A percentile compares a stretch with the other conserved stretches of the same genome.
These are phyloP conservation scores for Penicillium sp. DNA, from an alignment of 2,329 filamentous ascomycete species.

Conservation along the genomic window DNA sequence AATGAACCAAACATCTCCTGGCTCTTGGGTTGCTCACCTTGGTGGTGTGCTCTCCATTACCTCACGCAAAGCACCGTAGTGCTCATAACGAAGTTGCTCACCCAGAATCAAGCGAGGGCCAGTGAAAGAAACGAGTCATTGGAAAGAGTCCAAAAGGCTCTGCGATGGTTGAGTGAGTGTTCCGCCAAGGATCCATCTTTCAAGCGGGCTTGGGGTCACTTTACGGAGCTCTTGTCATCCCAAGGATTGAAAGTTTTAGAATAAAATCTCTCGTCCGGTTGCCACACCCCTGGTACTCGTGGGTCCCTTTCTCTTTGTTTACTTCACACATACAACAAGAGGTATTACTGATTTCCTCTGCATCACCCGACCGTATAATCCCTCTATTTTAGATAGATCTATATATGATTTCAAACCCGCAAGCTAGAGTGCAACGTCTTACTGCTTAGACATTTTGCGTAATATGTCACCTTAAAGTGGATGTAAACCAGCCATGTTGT, in stretches of 20 bases:
- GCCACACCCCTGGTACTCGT: background rate
- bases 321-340: background rate
- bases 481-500: background rate
- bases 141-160: conserved; percentile 35
- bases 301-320: background rate
- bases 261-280: background rate
- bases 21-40: conserved; percentile 36
- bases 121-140: conserved; percentile 28
- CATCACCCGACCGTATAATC: background rate
- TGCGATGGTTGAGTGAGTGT: conserved; percentile 40
- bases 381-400: background rate
- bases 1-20: conserved; percentile 34
- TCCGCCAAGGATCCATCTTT: conserved; percentile 35
- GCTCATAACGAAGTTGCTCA: conserved; percentile 41
- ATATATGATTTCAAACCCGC: background rate
- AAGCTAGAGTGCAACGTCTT: background rate
- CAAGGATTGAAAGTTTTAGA: conserved; percentile 16
- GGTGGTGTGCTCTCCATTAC: conserved; percentile 45
- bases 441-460: no score
- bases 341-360: background rate
- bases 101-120: conserved; percentile 32
- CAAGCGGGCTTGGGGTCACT: conserved; percentile 35
- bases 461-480: background rate
- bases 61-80: conserved; percentile 43
- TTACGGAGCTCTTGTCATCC: conserved; percentile 27